Conservation (phyloP, 768 basidiomycete species). For the Psilocybe sp. region DNA sequence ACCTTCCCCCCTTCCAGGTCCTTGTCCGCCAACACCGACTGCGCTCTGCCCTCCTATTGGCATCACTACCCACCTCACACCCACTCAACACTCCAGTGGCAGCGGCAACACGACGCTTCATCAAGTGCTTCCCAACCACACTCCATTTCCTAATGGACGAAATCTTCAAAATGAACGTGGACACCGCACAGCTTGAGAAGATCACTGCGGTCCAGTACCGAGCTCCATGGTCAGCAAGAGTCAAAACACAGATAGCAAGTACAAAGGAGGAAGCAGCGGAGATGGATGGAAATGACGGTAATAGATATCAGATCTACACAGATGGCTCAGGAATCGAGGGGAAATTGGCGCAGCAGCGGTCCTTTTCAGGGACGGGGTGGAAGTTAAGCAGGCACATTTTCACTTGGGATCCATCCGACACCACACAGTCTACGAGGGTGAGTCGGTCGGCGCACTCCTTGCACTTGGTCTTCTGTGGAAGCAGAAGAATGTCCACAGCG, state of each 20-base stretch:
- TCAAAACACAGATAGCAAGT: background rate
- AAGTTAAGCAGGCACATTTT: background rate
- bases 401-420: slow-evolving; percentile 1
- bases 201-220: background rate
- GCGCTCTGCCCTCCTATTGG: background rate
- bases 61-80: background rate
- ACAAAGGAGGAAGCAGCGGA: background rate
- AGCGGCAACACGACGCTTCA: background rate
- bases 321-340: slow-evolving; percentile 10
- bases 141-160: background rate
- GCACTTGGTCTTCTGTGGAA: background rate
- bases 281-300: background rate
- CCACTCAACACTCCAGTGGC: background rate
- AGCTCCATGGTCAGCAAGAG: background rate
- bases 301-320: slow-evolving; percentile 1
- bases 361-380: slow-evolving; percentile 5
- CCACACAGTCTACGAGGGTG: slow-evolving; percentile 12
- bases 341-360: slow-evolving; percentile 8
- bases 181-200: background rate
- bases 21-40: background rate
- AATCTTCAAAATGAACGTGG: background rate
- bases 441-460: slow-evolving; percentile 4
- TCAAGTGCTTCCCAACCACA: background rate
- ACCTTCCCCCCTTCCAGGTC: slow-evolving; percentile 7
- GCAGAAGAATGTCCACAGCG: no score